Evolutionary conservation across 768 basidiomycete genomes (phyloP).

Genomic region (Phylloporus sp.): DNA sequence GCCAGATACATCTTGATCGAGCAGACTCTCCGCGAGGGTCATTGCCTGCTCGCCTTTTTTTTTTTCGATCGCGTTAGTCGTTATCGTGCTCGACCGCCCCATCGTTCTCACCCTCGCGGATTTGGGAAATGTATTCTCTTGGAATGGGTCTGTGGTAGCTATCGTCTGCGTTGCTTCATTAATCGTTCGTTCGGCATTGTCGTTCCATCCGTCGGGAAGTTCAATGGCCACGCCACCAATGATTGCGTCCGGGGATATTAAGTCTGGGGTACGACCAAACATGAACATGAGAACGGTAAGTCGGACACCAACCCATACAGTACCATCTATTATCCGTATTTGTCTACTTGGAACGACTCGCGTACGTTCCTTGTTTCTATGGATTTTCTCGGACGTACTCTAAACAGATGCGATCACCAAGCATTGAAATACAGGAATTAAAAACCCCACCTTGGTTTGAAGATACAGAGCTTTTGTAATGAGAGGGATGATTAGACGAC

Average conservation of each 20-base stretch:
- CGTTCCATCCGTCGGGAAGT: too few species aligned
- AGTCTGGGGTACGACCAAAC: not conserved
- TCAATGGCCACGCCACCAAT: too few species aligned
- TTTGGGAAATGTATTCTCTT: not conserved
- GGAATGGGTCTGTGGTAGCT: too few species aligned
- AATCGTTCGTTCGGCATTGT: too few species aligned
- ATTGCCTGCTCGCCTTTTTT: too few species aligned
- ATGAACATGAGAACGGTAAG: not conserved
- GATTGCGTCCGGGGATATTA: not conserved
- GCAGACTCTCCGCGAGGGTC: not conserved
- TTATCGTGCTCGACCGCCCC: too few species aligned
- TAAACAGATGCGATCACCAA: not conserved
- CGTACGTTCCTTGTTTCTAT: not conserved
- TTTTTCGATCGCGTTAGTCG: not conserved
- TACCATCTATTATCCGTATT: not conserved
- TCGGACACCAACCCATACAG: not conserved
- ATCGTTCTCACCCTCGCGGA: not conserved
- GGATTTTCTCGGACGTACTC: constrained; percentile 9
- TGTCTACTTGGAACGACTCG: constrained; percentile 1
- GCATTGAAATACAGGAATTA: not conserved
- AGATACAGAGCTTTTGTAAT: not conserved
- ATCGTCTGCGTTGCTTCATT: too few species aligned
- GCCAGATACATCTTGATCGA: not conserved
- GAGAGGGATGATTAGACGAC: too few species aligned
- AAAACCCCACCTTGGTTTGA: not conserved